Evolutionary conservation across 2,329 filamentous ascomycete species (phyloP), one percentile per base, ranked within the genome.

Genomic region (Mycogone perniciosa): DNA sequence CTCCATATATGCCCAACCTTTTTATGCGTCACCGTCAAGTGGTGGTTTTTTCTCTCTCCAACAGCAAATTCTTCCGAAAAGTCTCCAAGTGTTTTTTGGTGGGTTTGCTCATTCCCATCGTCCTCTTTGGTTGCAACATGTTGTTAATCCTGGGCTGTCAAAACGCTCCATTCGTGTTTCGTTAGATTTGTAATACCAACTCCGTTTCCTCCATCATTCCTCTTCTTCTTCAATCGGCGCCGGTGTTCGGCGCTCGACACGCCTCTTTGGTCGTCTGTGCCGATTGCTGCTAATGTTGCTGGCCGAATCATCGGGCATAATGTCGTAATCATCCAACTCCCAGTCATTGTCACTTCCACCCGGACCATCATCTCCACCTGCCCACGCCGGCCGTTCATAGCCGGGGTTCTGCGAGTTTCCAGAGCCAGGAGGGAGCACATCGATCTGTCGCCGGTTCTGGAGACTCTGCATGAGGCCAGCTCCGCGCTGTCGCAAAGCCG

Each of bases 301-400:
- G 27, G 88, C 88, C 49, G 81, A 86, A 66, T 92, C 88, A 61
- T 92, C 88, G 0, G 88, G 88, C 58, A 84, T 84, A 44, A 92
- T 73, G 59, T 82, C 79, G 41, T 74, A 73, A 52, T 81, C 76
- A 48, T 83, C 80, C 44, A 76, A 74, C 10, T 42, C 34, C 72
- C 79, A 80, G 51, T 84, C 81, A 46, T 77, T 79, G 54, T 83
- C 79, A 57, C 74, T 79, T 46, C 67, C 69, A n/a, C 67, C 70
- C 44, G 77, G 75, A n/a, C 69, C 68, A 38, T 76, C 71, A 49
- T 74, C 68, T 8, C 70, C 72, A 4, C 51, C 59, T 6, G 60
- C 62, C 65, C 65, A 69, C 61, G 49, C 59, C 40, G 68, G 64
- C 27, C 76, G 58, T 44, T 79, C 76, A 51, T 74, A 73, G 35